Conservation (phyloP, 139 green algal genomes). For the Tetraselmis striata region DNA sequence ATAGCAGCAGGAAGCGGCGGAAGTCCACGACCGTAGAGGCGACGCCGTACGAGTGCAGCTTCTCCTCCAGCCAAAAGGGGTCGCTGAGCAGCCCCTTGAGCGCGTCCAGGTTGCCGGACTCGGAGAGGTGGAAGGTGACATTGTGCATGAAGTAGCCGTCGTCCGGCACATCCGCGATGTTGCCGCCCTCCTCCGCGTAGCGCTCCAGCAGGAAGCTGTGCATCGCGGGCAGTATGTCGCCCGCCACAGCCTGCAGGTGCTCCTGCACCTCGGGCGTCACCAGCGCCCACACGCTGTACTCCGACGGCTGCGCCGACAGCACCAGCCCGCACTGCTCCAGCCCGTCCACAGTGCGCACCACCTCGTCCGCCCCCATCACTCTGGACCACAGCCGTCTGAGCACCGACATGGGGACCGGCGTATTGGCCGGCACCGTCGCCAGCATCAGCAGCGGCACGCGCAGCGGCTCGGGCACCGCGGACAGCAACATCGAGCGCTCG, state of each 20-base stretch:
- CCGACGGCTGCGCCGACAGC: conserved; percentile 29
- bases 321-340: conserved; percentile 34
- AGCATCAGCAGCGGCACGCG: conserved; percentile 6
- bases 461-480: not conserved
- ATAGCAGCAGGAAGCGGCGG: conserved; percentile 20
- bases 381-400: conserved; percentile 55
- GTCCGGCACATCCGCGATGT: conserved; percentile 31
- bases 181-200: conserved; percentile 2
- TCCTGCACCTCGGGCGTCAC: not conserved
- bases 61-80: conserved; percentile 66
- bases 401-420: conserved; percentile 44
- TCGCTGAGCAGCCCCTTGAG: conserved; percentile 51
- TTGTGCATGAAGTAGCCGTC: conserved; percentile 71
- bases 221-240: too few relatives aligned
- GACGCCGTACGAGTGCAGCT: conserved; percentile 62
- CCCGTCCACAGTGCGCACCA: conserved; percentile 10
- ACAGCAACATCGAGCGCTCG: not conserved
- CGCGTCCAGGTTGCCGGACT: conserved; percentile 14
- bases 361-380: conserved; percentile 4
- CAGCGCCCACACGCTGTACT: conserved; percentile 38
- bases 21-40: conserved; percentile 67
- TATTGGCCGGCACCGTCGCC: conserved; percentile 44
- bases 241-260: not conserved
- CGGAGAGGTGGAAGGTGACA: not conserved
- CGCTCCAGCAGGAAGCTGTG: not conserved